Evolutionary conservation across 2,329 filamentous ascomycete species (phyloP), one percentile per base, ranked within the genome.

Genomic region (Penicillium polonicum): DNA sequence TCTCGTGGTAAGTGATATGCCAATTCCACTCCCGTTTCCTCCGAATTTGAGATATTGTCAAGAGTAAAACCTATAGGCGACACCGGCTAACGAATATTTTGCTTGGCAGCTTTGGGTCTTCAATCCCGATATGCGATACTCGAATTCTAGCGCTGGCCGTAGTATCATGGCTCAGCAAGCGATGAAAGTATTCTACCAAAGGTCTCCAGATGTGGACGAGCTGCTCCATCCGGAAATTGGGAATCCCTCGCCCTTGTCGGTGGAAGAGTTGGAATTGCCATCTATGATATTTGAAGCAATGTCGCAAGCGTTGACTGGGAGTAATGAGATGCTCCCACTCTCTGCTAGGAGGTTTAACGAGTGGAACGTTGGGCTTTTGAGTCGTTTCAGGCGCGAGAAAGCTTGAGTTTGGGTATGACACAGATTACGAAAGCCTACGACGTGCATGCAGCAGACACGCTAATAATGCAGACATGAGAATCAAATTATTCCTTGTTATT

Each of bases 111-210:
- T 86, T 29, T 87, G 84, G 85, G 75, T 84, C 53, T 87, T 87
- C 71, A 84, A 85, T 8, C 82, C 83, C 0, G 80, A 85, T 57
- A 75, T 87, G 41, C 78, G 78, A 50, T 83, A 85, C 61, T 84
- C 84, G 2, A 81, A 77, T 10, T 80, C 79, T 10, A 67, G 63
- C 43, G n/a, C 61, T 10, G 58, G 66, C 1, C 57, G 68, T 10
- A 70, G 54, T 36, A 63, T 72, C 9, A 72, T 78, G 43, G 65
- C 71, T 3, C 73, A 74, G 48, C 78, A 82, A n/a, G 82, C 82
- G 1, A 78, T 83, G 73, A 87, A 86, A 63, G 73, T 86, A 21
- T 79, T 87, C 57, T 86, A 80, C 67, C 76, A 82, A 60, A 49
- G 63, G 2, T 55, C 72, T 2, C 45, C 57, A 1, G 65, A 78